Evolutionary conservation across 1,139 yeast species (phyloP).

Genomic region (Ashbya aceris): DNA sequence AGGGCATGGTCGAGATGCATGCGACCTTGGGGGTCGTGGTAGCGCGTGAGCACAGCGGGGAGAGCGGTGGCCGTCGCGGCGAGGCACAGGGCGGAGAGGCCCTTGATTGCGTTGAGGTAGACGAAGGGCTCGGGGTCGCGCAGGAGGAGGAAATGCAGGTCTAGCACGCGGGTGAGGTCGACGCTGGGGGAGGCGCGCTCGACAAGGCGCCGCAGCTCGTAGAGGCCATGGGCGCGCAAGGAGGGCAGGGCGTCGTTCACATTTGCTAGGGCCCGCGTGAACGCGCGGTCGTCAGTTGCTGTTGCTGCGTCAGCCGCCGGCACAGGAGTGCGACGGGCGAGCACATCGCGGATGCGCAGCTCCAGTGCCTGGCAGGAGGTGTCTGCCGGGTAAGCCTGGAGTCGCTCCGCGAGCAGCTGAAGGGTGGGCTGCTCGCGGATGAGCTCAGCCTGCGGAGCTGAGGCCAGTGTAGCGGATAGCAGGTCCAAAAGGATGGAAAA

Average conservation of each 20-base stretch:
- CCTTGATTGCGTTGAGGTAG: slow-evolving; percentile 74
- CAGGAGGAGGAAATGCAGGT: slow-evolving; percentile 55
- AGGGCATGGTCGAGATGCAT: slow-evolving; percentile 52
- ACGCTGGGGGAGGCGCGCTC: slow-evolving; percentile 42
- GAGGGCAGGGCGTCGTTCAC: slow-evolving; percentile 77
- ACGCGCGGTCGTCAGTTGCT: slow-evolving; percentile 29
- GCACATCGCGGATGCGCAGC: slow-evolving; percentile 6
- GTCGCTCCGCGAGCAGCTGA: slow-evolving; percentile 8
- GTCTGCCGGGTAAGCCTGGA: slow-evolving; percentile 6
- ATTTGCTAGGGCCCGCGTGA: slow-evolving; percentile 52
- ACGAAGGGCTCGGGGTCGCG: slow-evolving; percentile 80
- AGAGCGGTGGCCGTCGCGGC: slow-evolving; percentile 36
- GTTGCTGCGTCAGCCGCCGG: slow-evolving; percentile 7
- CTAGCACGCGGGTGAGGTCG: slow-evolving; percentile 44
- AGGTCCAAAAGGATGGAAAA: slow-evolving; percentile 38
- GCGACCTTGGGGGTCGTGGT: slow-evolving; percentile 26
- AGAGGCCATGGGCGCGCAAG: slow-evolving; percentile 77
- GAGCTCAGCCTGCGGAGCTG: slow-evolving; percentile 23
- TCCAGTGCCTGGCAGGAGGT: slow-evolving; percentile 13
- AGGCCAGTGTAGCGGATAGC: slow-evolving; percentile 45
- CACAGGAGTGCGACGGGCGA: slow-evolving; percentile 5
- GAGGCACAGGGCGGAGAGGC: slow-evolving; percentile 52
- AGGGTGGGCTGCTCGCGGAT: slow-evolving; percentile 2
- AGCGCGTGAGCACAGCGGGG: slow-evolving; percentile 35
- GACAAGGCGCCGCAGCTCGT: slow-evolving; percentile 51